phyloP scores from a whole-genome alignment of 2,329 filamentous ascomycete genomes.

The Penicillium janthinellum region DNA sequence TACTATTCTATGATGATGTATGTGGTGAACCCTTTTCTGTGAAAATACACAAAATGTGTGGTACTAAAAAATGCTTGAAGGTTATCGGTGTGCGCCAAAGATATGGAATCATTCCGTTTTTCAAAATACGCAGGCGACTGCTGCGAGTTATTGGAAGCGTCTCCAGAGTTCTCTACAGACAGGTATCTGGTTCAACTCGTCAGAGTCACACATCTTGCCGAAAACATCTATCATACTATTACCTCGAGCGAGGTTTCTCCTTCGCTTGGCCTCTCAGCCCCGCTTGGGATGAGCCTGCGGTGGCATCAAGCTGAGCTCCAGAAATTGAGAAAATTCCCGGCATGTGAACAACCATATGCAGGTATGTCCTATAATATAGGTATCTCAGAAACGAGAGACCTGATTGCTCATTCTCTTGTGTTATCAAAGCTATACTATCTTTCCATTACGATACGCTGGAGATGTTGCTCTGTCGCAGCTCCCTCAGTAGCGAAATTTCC shows the following conservation, averaged over 20 bases:
- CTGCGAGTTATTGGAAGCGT: conserved; percentile 48
- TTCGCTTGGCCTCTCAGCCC: conserved; percentile 14
- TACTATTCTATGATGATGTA: conserved; percentile 60
- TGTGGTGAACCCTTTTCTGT: conserved; percentile 22
- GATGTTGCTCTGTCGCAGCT: conserved; percentile 28
- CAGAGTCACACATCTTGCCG: conserved; percentile 53
- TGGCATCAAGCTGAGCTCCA: conserved; percentile 51
- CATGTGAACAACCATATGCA: conserved; percentile 11
- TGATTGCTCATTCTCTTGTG: background rate
- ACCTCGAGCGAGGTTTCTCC: conserved; percentile 23
- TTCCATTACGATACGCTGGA: conserved; percentile 33
- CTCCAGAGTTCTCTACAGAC: conserved; percentile 53
- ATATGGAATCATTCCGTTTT: conserved; percentile 54
- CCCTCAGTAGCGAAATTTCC: conserved; percentile 41
- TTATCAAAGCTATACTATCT: conserved; percentile 21
- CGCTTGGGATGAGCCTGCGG: conserved; percentile 37
- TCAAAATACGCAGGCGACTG: conserved; percentile 57
- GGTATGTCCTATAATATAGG: conserved; percentile 8
- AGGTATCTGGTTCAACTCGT: conserved; percentile 51
- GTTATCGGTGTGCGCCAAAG: conserved; percentile 40
- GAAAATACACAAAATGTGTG: background rate
- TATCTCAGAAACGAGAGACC: too few relatives aligned
- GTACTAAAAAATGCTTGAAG: conserved; percentile 12
- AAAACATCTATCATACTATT: conserved; percentile 48
- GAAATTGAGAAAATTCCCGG: conserved; percentile 19